These are phyloP conservation scores for Aspergillus pseudoglaucus DNA, from an alignment of 2,329 filamentous ascomycete genomes.

Conservation along the genomic window DNA sequence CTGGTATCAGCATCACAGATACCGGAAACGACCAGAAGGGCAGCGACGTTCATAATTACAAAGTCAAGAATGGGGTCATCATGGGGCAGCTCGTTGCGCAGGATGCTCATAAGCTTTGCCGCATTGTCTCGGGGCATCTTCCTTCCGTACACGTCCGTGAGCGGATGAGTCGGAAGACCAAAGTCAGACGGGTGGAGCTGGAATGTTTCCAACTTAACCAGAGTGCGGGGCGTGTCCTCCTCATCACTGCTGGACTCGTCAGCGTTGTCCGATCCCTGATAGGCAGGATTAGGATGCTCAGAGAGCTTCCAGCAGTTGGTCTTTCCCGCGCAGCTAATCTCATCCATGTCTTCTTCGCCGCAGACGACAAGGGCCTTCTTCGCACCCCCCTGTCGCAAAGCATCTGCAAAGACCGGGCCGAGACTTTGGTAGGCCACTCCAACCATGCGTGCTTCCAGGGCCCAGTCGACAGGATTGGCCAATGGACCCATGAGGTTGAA, in stretches of 20 bases:
- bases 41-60: conserved; percentile 88
- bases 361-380: conserved; percentile 86
- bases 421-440: conserved; percentile 85
- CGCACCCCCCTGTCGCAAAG: conserved; percentile 66
- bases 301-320: conserved; percentile 83
- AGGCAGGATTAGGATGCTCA: conserved; percentile 44
- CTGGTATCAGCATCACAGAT: conserved; percentile 78
- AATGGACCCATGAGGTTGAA: conserved; percentile 95
- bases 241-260: conserved; percentile 40
- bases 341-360: conserved; percentile 89
- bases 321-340: conserved; percentile 82
- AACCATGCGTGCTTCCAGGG: conserved; percentile 84
- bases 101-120: conserved; percentile 67
- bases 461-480: conserved; percentile 78
- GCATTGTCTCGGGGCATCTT: conserved; percentile 86
- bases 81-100: conserved; percentile 64
- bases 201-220: conserved; percentile 67
- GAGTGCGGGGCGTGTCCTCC: conserved; percentile 32
- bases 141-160: conserved; percentile 73
- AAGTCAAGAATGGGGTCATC: conserved; percentile 88
- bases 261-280: conserved; percentile 20
- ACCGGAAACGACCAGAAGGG: conserved; percentile 76
- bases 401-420: conserved; percentile 82
- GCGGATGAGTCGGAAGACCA: conserved; percentile 66
- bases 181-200: conserved; percentile 77